phyloP scores from a whole-genome alignment of 495 filamentous ascomycete species.

The Penicillium riverlandense region DNA sequence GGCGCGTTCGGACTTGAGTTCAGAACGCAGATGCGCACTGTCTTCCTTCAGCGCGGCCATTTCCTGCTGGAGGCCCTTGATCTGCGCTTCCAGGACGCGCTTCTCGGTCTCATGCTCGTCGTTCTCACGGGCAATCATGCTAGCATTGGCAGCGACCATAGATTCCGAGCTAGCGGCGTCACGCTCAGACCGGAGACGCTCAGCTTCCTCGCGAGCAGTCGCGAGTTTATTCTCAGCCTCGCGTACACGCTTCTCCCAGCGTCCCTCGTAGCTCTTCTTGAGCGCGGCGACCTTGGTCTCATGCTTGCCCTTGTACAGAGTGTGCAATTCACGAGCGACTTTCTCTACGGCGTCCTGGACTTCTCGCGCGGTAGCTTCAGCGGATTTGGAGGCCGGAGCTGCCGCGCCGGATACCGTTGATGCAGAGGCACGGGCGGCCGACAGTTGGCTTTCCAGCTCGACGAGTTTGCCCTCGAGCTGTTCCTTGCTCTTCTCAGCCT shows the following conservation, averaged over 20 bases:
- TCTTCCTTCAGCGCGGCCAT: slow-evolving; percentile 57
- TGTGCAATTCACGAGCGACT: slow-evolving; percentile 81
- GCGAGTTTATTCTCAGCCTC: slow-evolving; percentile 67
- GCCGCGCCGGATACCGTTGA: slow-evolving; percentile 9
- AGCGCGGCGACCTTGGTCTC: slow-evolving; percentile 89
- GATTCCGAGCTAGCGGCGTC: slow-evolving; percentile 56
- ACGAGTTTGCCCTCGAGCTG: slow-evolving; percentile 45
- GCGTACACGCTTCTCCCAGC: slow-evolving; percentile 77
- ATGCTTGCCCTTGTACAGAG: slow-evolving; percentile 93
- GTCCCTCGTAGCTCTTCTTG: slow-evolving; percentile 88
- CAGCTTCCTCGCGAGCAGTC: slow-evolving; percentile 61
- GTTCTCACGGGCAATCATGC: slow-evolving; percentile 29
- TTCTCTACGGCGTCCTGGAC: slow-evolving; percentile 88
- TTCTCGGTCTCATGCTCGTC: slow-evolving; percentile 47
- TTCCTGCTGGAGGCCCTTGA: slow-evolving; percentile 65
- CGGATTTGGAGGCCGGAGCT: slow-evolving; percentile 11
- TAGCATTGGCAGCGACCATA: slow-evolving; percentile 37
- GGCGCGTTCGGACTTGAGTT: slow-evolving; percentile 67
- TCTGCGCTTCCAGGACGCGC: slow-evolving; percentile 50
- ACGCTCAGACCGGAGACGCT: slow-evolving; percentile 56
- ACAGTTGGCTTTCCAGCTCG: slow-evolving; percentile 68
- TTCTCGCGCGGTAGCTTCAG: slow-evolving; percentile 37
- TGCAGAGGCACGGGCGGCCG: slow-evolving; percentile 50
- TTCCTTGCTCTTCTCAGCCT: slow-evolving; percentile 64
- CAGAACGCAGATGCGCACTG: slow-evolving; percentile 53